Evolutionary conservation across 2,329 filamentous ascomycete species (phyloP).

Genomic region (Ophiostoma fasciatum): DNA sequence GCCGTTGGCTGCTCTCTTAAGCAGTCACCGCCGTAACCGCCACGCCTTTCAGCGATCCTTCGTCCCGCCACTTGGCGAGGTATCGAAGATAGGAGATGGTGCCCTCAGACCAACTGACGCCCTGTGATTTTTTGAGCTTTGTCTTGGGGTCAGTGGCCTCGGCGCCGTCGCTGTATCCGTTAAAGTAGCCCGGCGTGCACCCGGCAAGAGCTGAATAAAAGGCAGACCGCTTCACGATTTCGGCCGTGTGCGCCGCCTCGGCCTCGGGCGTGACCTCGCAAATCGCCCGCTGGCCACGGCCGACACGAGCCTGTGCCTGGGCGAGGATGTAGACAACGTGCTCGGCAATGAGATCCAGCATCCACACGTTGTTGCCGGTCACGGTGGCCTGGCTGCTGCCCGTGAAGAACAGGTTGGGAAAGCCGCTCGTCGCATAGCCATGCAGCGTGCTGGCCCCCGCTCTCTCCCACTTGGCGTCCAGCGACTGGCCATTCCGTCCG

Average conservation of each 20-base stretch:
- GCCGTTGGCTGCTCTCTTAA: no score
- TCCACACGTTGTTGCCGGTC: constrained; percentile 5
- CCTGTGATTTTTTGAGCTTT: no score
- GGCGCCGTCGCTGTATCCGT: constrained; percentile 5
- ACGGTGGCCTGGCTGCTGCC: constrained; percentile 6
- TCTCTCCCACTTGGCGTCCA: constrained; percentile 11
- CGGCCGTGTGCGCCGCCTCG: constrained; percentile 6
- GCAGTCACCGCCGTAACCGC: no score
- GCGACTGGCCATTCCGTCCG: constrained; percentile 5
- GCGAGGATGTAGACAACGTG: constrained; percentile 6
- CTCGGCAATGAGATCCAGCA: constrained; percentile 25
- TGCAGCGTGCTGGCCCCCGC: constrained; percentile 7
- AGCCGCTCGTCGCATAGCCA: constrained; percentile 9
- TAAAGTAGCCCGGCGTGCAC: constrained; percentile 10
- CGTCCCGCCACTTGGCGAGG: no score
- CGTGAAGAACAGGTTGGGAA: constrained; percentile 13
- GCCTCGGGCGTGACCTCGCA: constrained; percentile 7
- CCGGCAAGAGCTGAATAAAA: constrained; percentile 1
- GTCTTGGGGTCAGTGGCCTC: no score
- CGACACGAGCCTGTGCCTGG: not conserved
- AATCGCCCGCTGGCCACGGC: not conserved
- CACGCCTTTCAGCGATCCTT: no score
- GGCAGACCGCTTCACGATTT: constrained; percentile 2
- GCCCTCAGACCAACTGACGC: no score
- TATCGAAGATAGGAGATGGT: no score